Evolutionary conservation across 2,329 filamentous ascomycete genomes (phyloP).

Genomic region (Claviceps africana): DNA sequence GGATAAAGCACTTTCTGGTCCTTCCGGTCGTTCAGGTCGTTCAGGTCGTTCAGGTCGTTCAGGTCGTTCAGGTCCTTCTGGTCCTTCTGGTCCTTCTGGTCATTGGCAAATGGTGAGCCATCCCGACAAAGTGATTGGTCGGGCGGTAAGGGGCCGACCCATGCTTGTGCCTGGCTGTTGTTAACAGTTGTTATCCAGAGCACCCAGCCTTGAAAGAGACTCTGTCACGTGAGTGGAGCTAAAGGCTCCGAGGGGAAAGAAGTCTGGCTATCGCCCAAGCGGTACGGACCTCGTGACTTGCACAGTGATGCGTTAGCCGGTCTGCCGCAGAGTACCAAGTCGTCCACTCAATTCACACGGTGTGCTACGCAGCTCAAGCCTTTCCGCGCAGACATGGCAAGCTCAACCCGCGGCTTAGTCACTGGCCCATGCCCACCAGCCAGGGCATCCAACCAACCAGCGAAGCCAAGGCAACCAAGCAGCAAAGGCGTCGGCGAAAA

Average conservation of each 20-base stretch:
- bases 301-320: neutral
- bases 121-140: neutral
- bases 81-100: neutral
- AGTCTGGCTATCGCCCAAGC: neutral
- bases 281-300: neutral
- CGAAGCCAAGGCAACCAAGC: slow-evolving; percentile 6
- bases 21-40: no score
- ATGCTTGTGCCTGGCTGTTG: no score
- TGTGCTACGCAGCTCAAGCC: slow-evolving; percentile 9
- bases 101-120: neutral
- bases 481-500: slow-evolving; percentile 16
- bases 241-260: neutral
- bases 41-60: no score
- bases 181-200: neutral
- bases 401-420: slow-evolving; percentile 19
- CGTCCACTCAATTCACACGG: neutral
- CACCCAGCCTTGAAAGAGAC: neutral
- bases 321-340: neutral
- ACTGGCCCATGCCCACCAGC: slow-evolving; percentile 14
- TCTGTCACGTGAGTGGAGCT: neutral
- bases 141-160: neutral
- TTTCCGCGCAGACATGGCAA: neutral
- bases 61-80: no score
- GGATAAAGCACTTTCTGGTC: neutral
- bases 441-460: slow-evolving; percentile 11